Conservation (phyloP, 164 flowering plant genomes). For the Tinospora cordifolia region DNA sequence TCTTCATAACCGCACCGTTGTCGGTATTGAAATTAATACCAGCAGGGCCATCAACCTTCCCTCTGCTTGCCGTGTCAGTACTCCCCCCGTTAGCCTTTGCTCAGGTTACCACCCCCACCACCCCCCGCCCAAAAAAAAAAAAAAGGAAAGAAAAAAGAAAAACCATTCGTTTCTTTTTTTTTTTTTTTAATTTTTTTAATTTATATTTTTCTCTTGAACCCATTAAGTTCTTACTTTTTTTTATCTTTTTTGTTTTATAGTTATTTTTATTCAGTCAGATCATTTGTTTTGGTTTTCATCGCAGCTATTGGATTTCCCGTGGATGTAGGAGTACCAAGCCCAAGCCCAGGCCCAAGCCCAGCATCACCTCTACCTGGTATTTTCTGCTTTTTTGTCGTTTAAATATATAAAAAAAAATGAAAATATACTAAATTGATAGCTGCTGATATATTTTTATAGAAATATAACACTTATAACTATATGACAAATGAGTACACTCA, state of each 20-base stretch:
- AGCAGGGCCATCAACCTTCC: constrained; percentile 51
- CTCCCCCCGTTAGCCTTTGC: constrained; percentile 42
- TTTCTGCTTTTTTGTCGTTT: not conserved
- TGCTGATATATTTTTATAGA: no score
- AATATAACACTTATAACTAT: no score
- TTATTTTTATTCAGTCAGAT: no score
- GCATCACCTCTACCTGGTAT: not conserved
- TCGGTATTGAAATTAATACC: constrained; percentile 33
- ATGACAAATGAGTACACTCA: no score
- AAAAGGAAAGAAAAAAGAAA: no score
- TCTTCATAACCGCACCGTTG: constrained; percentile 23
- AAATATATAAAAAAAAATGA: no score
- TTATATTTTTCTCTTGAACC: no score
- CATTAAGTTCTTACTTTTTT: not conserved
- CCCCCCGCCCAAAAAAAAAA: no score
- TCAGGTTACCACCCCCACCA: no score
- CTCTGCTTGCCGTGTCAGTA: constrained; percentile 31
- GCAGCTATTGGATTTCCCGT: constrained; percentile 1
- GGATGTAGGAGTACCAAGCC: not conserved
- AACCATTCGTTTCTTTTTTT: not conserved
- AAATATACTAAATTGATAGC: no score
- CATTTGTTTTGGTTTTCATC: not conserved
- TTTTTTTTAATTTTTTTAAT: not conserved
- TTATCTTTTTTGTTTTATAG: not conserved
- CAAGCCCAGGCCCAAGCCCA: not conserved